Conservation (phyloP, 2,329 filamentous ascomycete species). For the Aspergillus quadrilineatus region DNA sequence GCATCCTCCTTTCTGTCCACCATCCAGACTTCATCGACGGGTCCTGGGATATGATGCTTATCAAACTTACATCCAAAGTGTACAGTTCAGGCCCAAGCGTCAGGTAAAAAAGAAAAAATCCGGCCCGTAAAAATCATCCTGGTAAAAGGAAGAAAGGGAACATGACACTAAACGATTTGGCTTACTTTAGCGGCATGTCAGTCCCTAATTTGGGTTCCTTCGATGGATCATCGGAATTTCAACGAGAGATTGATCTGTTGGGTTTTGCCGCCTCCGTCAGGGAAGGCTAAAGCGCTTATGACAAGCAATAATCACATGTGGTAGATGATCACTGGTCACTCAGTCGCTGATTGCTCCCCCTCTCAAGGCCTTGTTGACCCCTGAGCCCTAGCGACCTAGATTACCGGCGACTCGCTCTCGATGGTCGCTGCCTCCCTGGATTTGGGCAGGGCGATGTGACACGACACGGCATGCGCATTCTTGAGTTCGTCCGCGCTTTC, state of each 20-base stretch:
- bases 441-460: slow-evolving; percentile 5
- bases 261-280: not conserved
- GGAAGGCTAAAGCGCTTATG: not conserved
- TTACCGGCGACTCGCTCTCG: not conserved
- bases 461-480: slow-evolving; percentile 2
- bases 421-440: not conserved
- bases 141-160: not conserved
- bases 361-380: not conserved
- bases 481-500: slow-evolving; percentile 5
- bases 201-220: slow-evolving; percentile 19
- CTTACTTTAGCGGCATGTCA: slow-evolving; percentile 25
- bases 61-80: slow-evolving; percentile 2
- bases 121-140: not conserved
- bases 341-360: not conserved
- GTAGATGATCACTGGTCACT: not conserved
- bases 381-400: not conserved
- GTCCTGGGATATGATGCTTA: not conserved
- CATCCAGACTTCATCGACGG: not conserved
- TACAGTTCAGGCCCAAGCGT: slow-evolving; percentile 18
- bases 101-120: slow-evolving; percentile 8
- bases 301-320: slow-evolving; percentile 9
- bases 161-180: slow-evolving; percentile 21
- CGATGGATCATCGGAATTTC: slow-evolving; percentile 5
- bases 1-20: not conserved
- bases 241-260: slow-evolving; percentile 14